Base-by-base conservation (phyloP, 176 grass and related monocot genomes). In the Ensete glaucum region DNA sequence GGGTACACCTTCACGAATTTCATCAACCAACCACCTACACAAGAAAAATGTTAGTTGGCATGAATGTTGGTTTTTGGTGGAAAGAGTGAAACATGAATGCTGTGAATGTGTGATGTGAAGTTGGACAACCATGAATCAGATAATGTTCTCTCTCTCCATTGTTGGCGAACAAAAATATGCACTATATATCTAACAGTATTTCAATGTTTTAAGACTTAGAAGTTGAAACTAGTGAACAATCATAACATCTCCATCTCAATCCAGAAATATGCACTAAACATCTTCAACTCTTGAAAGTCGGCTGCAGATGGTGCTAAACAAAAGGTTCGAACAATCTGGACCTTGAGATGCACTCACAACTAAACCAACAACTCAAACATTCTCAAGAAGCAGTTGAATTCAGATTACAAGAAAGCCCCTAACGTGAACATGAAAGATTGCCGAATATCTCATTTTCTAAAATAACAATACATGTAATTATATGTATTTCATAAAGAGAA, bases 11-110 rank as follows among this genome's bases (percentile, higher is more conserved):
- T 97, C 93, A 58, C 82, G 85, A 80, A 97, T 80, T 90, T 97
- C 93, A 86, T 93, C 87, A 80, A 97, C 87, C 85, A 97, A 88
- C 93, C 93, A 97, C 80, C 90, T 97, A 77, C 50, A 88, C 27
- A 63, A 52, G 73, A 87, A 34, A 57, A 78, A 76, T 24, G 64
- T 50, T 71, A 58, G 21, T 62, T 50, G 52, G 65, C 15, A 81
- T 62, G 62, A 63, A 71, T 51, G 5, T 20, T 50, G 34, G 5
- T 17, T 20, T 49, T 70, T 50, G 14, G 17, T 34, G 52, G 17
- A 22, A 2, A 52, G 34, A 71, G 21, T 15, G 16, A 74, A 3
- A 27, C 52, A 74, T 56, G 15, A 9, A 50, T 34, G 17, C n/a
- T 27, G 15, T 50, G 8, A 20, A 11, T n/a, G 67, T 50, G 34